Base-by-base conservation (phyloP, 108 stramenopile genomes). In the Tribonema minus region DNA sequence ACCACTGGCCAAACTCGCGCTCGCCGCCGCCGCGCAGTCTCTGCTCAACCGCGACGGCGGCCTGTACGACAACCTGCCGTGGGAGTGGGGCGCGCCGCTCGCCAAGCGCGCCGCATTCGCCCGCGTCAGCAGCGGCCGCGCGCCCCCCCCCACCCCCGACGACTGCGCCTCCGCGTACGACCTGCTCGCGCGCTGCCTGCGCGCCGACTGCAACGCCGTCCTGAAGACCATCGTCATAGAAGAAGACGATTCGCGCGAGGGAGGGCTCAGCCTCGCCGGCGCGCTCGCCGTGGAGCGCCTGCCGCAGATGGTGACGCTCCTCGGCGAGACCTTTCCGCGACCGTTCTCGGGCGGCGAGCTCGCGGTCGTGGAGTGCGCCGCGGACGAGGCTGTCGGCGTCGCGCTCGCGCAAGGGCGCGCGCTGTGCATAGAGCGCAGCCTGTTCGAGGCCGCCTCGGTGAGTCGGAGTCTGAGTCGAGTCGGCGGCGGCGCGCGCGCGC, bases 101-200 rank as follows among this genome's bases (percentile, higher is more conserved):
- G 94, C 92, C 15, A 95, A 95, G 77, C 77, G 92, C 41, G 92
- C 92, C 73, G 92, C 92, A 1, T 94, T 90, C 83, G 86, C 90
- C 68, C 81, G 91, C n/a, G 83, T 93, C 60, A 85, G 88, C 84
- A 85, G 88, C 84, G 93, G 93, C 2, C 92, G 91, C 68, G 91
- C 90, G 71, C 90, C 88, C 89, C 54, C 34, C 20, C 46, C 9
- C 15, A 54, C 15, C 9, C 15, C 20, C 46, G 9, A 9, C 9
- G 46, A 20, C 46, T 54, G 20, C 46, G 20, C 15, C 46, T 54
- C 46, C 20, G 15, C 46, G 15, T 54, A 54, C 20, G 46, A 54
- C 20, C 15, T 54, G 15, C 9, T 54, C 15, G 15, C 9, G 46
- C 20, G 9, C 20, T 54, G 46, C 46, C 9, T 54, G 15, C 9